Evolutionary conservation across 2,329 filamentous ascomycete genomes (phyloP), one percentile per base, ranked within the genome.

Genomic region (Cytospora mali): DNA sequence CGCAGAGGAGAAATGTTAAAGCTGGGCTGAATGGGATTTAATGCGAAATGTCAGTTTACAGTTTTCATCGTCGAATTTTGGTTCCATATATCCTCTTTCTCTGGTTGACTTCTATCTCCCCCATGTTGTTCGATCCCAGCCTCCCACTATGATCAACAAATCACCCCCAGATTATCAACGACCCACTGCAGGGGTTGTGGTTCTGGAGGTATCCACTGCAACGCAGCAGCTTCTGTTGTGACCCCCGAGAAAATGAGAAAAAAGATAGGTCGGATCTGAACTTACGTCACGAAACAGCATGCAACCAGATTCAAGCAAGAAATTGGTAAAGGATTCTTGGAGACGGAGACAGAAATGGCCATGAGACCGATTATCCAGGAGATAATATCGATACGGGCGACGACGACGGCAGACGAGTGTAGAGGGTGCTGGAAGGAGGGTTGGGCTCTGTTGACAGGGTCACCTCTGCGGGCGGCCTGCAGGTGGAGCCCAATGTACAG

Each of bases 401-500:
- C 58, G 27, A 75, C 68, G 50, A 71, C 64, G 33, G 70, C 67
- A 62, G 68, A 71, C 9, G 73, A 71, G 39, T 75, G 72, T 9
- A 75, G 66, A 6, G 71, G 70, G 21, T 72, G 69, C n/a, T 71
- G 69, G 14, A 55, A 39, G 14, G 70, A 64, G 2, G 68, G 61
- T 10, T 69, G 69, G 16, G 49, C 49, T 14, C 68, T 68, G 28
- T 67, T 57, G 46, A 71, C 67, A 10, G 64, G 55, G 33, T 69
- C 65, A 21, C 64, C 66, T 18, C 64, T 67, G 10, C 65, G 58
- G 1, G 74, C 68, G 0, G 73, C 71, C 11, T 70, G 55, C n/a
- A 72, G 14, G 52, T 76, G 71, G 4, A 75, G 64, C n/a, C 61
- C 55, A 39, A 75, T 65, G 58, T 75, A 76, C 18, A 72, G 60